Evolutionary conservation across 1,139 yeast genomes (phyloP), one percentile per base, ranked within the genome.

Genomic region (Candida sp.): DNA sequence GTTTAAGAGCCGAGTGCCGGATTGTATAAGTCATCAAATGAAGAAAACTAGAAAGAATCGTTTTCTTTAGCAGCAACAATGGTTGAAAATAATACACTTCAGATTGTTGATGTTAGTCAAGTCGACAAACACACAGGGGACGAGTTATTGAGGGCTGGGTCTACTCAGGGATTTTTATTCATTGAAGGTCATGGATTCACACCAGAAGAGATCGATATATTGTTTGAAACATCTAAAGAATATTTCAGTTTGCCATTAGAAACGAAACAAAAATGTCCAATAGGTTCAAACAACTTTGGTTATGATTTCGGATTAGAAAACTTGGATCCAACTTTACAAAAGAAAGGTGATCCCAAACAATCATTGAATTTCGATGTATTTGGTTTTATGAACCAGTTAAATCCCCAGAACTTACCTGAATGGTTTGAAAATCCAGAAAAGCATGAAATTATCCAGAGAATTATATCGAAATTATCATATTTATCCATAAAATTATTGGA

Each of bases 171-270:
- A 0, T 86, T 87, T 54, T 66, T 86, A 38, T 83, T 84, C 53
- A 69, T 86, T 5, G 87, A 84, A 53, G 91, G 93, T 6, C 88
- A 86, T 49, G 83, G 77, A 5, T 82, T 86, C 56, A 63, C 79
- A 0, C 75, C 75, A 45, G 60, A 64, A 4, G 90, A 84, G 49
- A 84, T 85, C 5, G 77, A 79, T 43, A 58, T 58, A 2, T 61
- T 81, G 36, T 85, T 86, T 53, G 60, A 56, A 8, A 51, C 81
- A 40, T 79, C 89, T n/a, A 66, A 71, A 46, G 59, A 70, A 21
- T 85, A 80, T 57, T 86, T 86, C 52, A 67, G 68, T 3, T 63
- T 76, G 35, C 81, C 87, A 0, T 45, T 50, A 3, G 75, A 67
- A 2, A 75, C 73, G 43, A 86, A 86, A 58, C 45, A 51, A 9